Base-by-base conservation (phyloP, 805 yeast genomes). In the Grigorovia yakushimaensis region DNA sequence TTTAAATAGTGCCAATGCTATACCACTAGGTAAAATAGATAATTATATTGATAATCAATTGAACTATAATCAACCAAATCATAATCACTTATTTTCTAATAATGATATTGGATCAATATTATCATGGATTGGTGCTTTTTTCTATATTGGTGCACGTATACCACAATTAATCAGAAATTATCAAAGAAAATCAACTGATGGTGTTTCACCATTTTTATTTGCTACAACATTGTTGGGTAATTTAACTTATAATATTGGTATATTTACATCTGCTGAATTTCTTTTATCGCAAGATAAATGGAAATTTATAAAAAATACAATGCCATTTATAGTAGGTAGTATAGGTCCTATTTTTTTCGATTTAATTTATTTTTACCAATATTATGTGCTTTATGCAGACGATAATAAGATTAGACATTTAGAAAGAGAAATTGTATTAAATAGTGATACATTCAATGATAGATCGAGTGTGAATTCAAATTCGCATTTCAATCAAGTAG, bases 281-380 rank as follows among this genome's bases (percentile, higher is more conserved):
- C 47, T 70, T 27, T 51, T 55, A 7, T 59, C 66, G 15, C 66
- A 63, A 1, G 66, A 70, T 39, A 69, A 67, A 54, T 54, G 53
- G 47, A 66, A 54, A 7, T 89, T 84, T 58, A 64, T 88, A 23
- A 53, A 68, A 53, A 80, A 78, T 42, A 95, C 88, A 57, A 61
- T 87, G 46, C 96, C 97, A 0, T 89, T 82, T 59, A 72, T 91
- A 30, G 58, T 88, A 22, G 96, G 97, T 1, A 81, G 93, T 53
- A 76, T 87, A 0, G 96, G 97, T 7, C 88, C 97, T 0, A 74
- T 88, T 18, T 54, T 79, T 2, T 88, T 89, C 63, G 97, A 89
- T 61, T 50, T 80, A 37, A 66, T 78, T 3, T 83, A 82, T 59
- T 81, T 83, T 56, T 81, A 79, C 59, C 93, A 84, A 58, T 66